These are phyloP conservation scores for Ceratocystis papillata DNA, from an alignment of 2,329 filamentous ascomycete species.

Conservation along the genomic window DNA sequence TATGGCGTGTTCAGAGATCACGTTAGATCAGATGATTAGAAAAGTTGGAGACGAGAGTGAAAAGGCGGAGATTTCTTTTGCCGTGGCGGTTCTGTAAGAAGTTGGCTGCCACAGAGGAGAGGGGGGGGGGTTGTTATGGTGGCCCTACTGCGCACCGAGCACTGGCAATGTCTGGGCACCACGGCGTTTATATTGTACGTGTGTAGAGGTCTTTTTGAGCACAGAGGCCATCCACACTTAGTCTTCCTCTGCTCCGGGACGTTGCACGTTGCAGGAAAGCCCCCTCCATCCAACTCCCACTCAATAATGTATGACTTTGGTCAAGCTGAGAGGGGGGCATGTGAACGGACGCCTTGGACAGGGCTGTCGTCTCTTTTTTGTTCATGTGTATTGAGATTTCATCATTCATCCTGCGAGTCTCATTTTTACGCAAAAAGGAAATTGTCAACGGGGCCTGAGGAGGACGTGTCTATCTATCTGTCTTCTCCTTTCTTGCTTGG, in stretches of 20 bases:
- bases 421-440: conserved; percentile 8
- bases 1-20: not conserved
- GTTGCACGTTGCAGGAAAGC: no score
- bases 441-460: not conserved
- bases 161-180: no score
- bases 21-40: not conserved
- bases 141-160: no score
- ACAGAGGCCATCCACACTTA: not conserved
- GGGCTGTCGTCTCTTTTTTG: not conserved
- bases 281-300: no score
- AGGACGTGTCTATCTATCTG: not conserved
- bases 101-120: not conserved
- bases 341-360: not conserved
- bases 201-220: not conserved
- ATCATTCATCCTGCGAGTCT: not conserved
- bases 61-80: not conserved
- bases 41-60: not conserved
- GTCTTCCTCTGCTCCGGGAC: not conserved
- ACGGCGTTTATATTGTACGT: no score
- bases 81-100: not conserved
- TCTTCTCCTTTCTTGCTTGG: not conserved
- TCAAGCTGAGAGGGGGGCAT: not conserved
- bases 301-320: not conserved
- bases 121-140: not conserved
- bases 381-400: not conserved